phyloP scores from a whole-genome alignment of 345 rosid genomes.

The Microcos paniculata region DNA sequence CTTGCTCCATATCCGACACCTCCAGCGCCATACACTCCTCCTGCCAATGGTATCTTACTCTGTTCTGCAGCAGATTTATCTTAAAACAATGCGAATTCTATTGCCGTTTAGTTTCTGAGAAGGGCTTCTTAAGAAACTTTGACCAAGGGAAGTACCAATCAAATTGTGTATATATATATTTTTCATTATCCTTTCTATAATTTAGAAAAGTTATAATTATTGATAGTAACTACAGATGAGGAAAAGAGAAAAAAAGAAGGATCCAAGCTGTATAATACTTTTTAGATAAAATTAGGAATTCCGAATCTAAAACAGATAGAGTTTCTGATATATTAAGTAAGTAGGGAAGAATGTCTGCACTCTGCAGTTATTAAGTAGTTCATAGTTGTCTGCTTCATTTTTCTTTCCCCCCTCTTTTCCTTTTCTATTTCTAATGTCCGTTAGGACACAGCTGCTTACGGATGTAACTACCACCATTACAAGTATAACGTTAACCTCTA shows the following conservation, averaged over 20 bases:
- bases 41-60: slow-evolving; percentile 55
- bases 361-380: background rate
- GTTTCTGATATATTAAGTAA: background rate
- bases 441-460: background rate
- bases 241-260: background rate
- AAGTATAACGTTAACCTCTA: background rate
- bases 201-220: background rate
- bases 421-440: background rate
- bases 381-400: background rate
- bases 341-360: background rate
- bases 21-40: slow-evolving; percentile 57
- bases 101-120: slow-evolving; percentile 13
- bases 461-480: background rate
- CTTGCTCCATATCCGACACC: slow-evolving; percentile 95
- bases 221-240: no score
- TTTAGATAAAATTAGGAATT: background rate
- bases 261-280: background rate
- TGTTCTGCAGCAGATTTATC: slow-evolving; percentile 1
- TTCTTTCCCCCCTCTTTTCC: background rate
- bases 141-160: background rate
- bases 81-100: background rate
- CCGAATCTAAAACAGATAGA: background rate
- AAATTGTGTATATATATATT: background rate
- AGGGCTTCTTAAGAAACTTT: background rate
- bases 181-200: background rate